Conservation (phyloP, 148 eudicot genomes). For the Mesembryanthemum crystallinum region DNA sequence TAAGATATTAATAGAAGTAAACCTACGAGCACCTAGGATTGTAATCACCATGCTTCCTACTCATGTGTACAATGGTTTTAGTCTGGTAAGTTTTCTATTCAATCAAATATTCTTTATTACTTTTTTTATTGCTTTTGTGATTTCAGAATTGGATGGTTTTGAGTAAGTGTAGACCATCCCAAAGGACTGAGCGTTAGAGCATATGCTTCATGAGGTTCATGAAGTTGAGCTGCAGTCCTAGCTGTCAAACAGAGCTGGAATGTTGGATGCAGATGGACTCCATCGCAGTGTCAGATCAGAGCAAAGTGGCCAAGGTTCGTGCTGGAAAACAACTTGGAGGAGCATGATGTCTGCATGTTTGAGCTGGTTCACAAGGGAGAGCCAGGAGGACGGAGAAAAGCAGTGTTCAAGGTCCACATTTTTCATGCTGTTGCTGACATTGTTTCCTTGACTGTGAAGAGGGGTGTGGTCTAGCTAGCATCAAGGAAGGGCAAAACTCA, state of each 20-base stretch:
- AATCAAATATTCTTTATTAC: background rate
- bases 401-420: conserved; percentile 5
- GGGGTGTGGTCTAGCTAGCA: background rate
- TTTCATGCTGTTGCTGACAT: conserved; percentile 5
- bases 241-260: background rate
- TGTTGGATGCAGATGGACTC: conserved; percentile 21
- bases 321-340: conserved; percentile 14
- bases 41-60: background rate
- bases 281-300: conserved; percentile 16
- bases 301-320: conserved; percentile 21
- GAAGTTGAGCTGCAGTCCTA: conserved; percentile 7
- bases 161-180: conserved; percentile 8
- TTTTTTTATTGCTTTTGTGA: no score
- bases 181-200: conserved; percentile 13
- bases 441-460: background rate
- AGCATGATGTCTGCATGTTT: conserved; percentile 20
- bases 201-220: conserved; percentile 2
- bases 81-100: background rate
- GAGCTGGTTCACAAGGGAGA: conserved; percentile 13
- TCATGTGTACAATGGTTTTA: background rate
- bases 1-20: background rate
- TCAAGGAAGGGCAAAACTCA: no score
- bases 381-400: background rate
- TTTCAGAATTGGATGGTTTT: background rate
- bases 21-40: background rate